phyloP scores from a whole-genome alignment of 2,329 filamentous ascomycete genomes.

The Xylariaceae sp. region DNA sequence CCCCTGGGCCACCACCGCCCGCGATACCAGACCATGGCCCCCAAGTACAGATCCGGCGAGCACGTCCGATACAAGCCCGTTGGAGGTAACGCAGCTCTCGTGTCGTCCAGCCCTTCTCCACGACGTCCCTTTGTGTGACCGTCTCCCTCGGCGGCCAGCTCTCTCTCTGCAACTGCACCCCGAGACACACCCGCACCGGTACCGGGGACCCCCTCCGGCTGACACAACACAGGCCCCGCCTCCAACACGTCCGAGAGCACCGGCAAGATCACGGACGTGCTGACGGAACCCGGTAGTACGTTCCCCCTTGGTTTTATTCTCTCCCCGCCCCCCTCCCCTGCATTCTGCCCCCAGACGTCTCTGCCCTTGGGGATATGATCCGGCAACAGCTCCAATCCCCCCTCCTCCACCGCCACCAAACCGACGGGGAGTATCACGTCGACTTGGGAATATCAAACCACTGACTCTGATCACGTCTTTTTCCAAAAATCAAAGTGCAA shows the following conservation, averaged over 20 bases:
- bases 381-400: background rate
- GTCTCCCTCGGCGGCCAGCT: background rate
- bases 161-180: background rate
- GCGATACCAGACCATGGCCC: too few species aligned
- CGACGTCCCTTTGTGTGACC: background rate
- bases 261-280: constrained; percentile 15
- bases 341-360: background rate
- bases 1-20: too few species aligned
- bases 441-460: too few species aligned
- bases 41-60: constrained; percentile 16
- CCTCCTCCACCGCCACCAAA: too few species aligned
- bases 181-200: background rate
- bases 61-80: constrained; percentile 22
- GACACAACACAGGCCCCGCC: constrained; percentile 9
- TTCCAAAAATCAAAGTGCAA: too few species aligned
- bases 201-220: background rate
- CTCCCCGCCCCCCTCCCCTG: too few species aligned
- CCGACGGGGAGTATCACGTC: too few species aligned
- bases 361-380: background rate
- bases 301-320: too few species aligned
- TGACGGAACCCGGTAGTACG: constrained; percentile 19
- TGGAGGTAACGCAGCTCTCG: constrained; percentile 10
- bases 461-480: too few species aligned
- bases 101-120: background rate
- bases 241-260: constrained; percentile 21